These are phyloP conservation scores for Talaromyces stipitatus DNA, from an alignment of 495 filamentous ascomycete genomes.

Conservation along the genomic window DNA sequence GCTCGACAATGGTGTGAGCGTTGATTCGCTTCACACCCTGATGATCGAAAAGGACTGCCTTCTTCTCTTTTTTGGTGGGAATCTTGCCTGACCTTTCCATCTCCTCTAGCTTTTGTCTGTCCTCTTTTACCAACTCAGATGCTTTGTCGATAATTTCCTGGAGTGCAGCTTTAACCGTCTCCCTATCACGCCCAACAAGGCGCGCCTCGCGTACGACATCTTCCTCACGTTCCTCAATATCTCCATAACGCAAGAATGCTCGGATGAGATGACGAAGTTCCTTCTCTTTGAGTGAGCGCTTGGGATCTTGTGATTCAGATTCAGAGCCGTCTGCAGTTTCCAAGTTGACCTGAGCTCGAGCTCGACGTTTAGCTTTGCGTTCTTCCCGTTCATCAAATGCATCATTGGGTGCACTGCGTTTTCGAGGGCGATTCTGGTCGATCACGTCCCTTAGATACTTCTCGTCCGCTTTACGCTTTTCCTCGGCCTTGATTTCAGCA, in stretches of 20 bases:
- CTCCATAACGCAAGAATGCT: conserved; percentile 81
- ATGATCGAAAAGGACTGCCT: conserved; percentile 90
- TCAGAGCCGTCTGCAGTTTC: conserved; percentile 54
- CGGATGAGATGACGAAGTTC: conserved; percentile 85
- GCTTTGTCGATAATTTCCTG: conserved; percentile 69
- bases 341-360: conserved; percentile 60
- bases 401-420: conserved; percentile 62
- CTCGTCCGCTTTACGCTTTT: conserved; percentile 75
- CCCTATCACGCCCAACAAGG: conserved; percentile 69
- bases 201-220: conserved; percentile 82
- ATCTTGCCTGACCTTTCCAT: conserved; percentile 63
- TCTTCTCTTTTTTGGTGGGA: conserved; percentile 91
- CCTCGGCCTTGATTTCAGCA: conserved; percentile 78
- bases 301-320: conserved; percentile 65
- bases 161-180: conserved; percentile 62
- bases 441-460: conserved; percentile 74
- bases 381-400: conserved; percentile 71
- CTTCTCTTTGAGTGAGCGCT: conserved; percentile 76
- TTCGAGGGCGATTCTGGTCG: conserved; percentile 79
- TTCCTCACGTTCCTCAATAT: conserved; percentile 74
- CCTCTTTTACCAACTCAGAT: conserved; percentile 59
- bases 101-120: conserved; percentile 49
- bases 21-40: conserved; percentile 88
- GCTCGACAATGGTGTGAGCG: conserved; percentile 85
- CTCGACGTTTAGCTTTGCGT: conserved; percentile 86